Evolutionary conservation across 257 asterid species (phyloP).

Genomic region (Nicotiana noctiflora): DNA sequence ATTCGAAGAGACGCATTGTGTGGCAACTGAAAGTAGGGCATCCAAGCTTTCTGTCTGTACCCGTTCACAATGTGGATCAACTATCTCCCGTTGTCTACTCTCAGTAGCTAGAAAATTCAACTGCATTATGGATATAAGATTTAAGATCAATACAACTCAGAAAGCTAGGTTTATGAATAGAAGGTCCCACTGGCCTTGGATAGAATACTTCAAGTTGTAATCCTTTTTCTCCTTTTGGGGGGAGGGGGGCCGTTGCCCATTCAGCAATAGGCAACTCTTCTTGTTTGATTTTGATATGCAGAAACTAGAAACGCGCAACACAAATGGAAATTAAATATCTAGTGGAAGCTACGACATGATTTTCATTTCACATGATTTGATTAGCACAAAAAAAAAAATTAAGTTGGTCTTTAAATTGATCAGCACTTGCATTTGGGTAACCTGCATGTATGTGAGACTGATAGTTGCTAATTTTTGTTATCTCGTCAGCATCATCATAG

Average conservation of each 20-base stretch:
- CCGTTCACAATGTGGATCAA: conserved; percentile 73
- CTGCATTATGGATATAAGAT: conserved; percentile 35
- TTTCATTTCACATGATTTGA: not conserved
- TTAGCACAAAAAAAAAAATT: not conserved
- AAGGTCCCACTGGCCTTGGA: not conserved
- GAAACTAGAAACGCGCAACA: not conserved
- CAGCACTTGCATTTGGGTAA: not conserved
- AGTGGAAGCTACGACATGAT: not conserved
- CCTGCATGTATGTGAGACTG: not conserved
- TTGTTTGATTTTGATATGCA: not conserved
- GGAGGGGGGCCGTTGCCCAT: not conserved
- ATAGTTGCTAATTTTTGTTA: not conserved
- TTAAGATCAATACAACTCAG: not conserved
- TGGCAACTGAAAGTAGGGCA: conserved; percentile 62
- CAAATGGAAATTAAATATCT: not conserved
- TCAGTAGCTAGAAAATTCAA: conserved; percentile 65
- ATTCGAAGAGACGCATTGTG: conserved; percentile 73
- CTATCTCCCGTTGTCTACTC: conserved; percentile 69
- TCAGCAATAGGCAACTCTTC: not conserved
- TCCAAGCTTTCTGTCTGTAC: conserved; percentile 67
- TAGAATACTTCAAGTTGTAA: not conserved
- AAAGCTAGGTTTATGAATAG: not conserved
- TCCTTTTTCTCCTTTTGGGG: not conserved
- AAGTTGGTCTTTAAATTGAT: not conserved
- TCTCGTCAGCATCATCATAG: not conserved